Evolutionary conservation across 805 yeast species (phyloP).

Genomic region (Komagataella kurtzmanii): DNA sequence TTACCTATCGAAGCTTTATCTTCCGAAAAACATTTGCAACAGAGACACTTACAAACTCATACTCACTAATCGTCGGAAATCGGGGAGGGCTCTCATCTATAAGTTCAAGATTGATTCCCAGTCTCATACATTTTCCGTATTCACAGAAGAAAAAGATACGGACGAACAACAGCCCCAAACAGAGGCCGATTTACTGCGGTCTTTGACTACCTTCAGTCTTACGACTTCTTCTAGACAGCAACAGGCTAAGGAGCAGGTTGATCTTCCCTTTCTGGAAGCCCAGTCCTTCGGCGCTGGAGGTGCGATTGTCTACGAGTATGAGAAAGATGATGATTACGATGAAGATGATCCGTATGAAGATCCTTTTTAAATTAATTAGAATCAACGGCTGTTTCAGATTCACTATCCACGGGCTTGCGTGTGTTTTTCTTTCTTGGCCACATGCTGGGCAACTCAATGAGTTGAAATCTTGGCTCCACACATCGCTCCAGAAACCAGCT

Average conservation of each 20-base stretch:
- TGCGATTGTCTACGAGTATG: slow-evolving; percentile 91
- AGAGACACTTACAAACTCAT: slow-evolving; percentile 27
- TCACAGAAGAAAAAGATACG: slow-evolving; percentile 10
- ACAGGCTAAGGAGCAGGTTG: slow-evolving; percentile 71
- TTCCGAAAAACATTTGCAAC: slow-evolving; percentile 41
- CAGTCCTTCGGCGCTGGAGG: slow-evolving; percentile 75
- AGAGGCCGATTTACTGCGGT: slow-evolving; percentile 45
- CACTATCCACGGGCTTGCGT: slow-evolving; percentile 20
- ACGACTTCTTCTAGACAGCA: slow-evolving; percentile 65
- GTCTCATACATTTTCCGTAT: slow-evolving; percentile 20
- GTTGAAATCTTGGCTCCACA: slow-evolving; percentile 87
- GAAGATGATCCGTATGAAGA: slow-evolving; percentile 98
- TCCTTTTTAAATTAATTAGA: slow-evolving; percentile 43
- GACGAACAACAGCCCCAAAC: slow-evolving; percentile 18
- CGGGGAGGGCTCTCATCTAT: slow-evolving; percentile 65
- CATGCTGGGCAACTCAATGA: slow-evolving; percentile 69
- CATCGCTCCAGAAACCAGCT: slow-evolving; percentile 89
- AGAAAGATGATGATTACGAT: slow-evolving; percentile 94
- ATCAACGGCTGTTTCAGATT: slow-evolving; percentile 2
- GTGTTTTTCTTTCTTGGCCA: slow-evolving; percentile 67
- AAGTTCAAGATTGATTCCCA: slow-evolving; percentile 36
- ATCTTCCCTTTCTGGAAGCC: slow-evolving; percentile 83
- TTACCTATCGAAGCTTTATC: slow-evolving; percentile 21
- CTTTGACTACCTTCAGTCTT: slow-evolving; percentile 79
- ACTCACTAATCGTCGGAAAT: slow-evolving; percentile 62